Evolutionary conservation across 306 rosid species (phyloP).

Genomic region (Prunus kanzakura): DNA sequence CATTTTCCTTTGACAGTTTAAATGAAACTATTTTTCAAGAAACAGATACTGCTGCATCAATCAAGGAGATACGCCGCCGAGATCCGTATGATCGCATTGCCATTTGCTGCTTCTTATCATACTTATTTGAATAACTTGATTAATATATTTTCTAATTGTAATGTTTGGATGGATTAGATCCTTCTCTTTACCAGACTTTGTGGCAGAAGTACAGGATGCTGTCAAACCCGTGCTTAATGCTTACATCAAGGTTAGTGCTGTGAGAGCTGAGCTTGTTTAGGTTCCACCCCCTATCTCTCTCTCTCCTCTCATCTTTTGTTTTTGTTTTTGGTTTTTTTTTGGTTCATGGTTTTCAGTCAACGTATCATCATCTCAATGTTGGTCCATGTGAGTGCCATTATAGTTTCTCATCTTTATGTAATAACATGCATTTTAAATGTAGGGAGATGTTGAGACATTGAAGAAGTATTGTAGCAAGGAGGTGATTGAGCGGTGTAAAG

Average conservation of each 20-base stretch:
- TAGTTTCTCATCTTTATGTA: slow-evolving; percentile 20
- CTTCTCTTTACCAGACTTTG: slow-evolving; percentile 82
- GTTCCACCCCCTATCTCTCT: slow-evolving; percentile 1
- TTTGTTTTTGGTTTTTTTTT: neutral
- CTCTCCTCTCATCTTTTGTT: neutral
- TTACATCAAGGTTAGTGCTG: slow-evolving; percentile 61
- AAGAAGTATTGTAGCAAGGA: slow-evolving; percentile 74
- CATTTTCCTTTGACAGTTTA: slow-evolving; percentile 47
- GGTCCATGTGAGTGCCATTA: slow-evolving; percentile 9
- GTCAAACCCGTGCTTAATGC: slow-evolving; percentile 88
- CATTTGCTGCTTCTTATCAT: slow-evolving; percentile 16
- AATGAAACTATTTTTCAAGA: slow-evolving; percentile 86
- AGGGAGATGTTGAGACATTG: slow-evolving; percentile 80
- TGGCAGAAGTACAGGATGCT: slow-evolving; percentile 79
- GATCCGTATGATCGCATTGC: slow-evolving; percentile 67
- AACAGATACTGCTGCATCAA: slow-evolving; percentile 79
- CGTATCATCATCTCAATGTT: slow-evolving; percentile 4
- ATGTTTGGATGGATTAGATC: slow-evolving; percentile 37
- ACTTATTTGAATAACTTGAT: slow-evolving; percentile 19
- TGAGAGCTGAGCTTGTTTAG: neutral
- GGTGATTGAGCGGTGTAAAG: slow-evolving; percentile 89
- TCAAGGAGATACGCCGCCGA: slow-evolving; percentile 80
- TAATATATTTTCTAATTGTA: neutral
- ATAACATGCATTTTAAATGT: slow-evolving; percentile 15
- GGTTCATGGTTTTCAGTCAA: neutral